Evolutionary conservation across 768 basidiomycete genomes (phyloP).

Genomic region (Leccinum barrowsii): DNA sequence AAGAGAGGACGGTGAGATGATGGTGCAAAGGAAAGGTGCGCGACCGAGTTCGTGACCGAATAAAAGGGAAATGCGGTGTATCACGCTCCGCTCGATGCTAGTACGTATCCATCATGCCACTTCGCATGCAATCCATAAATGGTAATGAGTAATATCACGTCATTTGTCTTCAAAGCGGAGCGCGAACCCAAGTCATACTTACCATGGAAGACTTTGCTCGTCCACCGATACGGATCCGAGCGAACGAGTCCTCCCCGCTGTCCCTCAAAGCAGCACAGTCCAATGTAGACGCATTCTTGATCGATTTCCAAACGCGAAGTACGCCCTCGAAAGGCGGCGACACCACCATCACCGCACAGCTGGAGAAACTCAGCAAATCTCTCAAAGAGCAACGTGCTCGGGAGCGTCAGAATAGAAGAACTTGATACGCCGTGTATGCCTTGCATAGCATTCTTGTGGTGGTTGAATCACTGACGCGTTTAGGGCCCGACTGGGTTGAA

Average conservation of each 20-base stretch:
- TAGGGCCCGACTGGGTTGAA: no score
- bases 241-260: conserved; percentile 34
- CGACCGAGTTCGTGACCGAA: not conserved
- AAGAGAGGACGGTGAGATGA: not conserved
- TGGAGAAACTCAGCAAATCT: conserved; percentile 53
- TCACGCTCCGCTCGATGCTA: not conserved
- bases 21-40: not conserved
- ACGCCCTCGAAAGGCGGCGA: conserved; percentile 49
- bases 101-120: conserved; percentile 9
- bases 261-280: conserved; percentile 40
- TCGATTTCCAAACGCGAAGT: conserved; percentile 46
- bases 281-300: conserved; percentile 43
- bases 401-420: conserved; percentile 14
- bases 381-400: conserved; percentile 44
- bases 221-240: conserved; percentile 46
- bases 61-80: not conserved
- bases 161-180: not conserved
- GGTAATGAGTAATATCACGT: no score
- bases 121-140: not conserved
- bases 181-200: no score
- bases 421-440: not conserved
- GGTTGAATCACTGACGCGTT: conserved; percentile 1
- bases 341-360: conserved; percentile 54
- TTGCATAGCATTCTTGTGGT: not conserved
- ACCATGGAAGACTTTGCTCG: conserved; percentile 45